Percentiles rank a stretch among this genome's conserved stretches.
Conservation (phyloP, 2,329 filamentous ascomycete genomes). For the Diaporthe sp. region DNA sequence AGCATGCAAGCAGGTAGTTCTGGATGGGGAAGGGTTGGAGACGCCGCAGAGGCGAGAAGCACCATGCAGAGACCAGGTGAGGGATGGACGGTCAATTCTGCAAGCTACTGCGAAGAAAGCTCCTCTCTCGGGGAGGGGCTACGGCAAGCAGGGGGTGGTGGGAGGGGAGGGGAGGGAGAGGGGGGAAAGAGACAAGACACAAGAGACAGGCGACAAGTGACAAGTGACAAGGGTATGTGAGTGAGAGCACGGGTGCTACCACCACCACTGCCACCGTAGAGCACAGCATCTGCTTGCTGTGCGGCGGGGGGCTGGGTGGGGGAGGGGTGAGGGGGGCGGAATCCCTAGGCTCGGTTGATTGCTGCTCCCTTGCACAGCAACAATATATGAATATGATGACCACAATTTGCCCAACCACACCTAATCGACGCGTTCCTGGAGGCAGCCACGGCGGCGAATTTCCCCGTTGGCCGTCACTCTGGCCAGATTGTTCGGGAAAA, state of each 20-base stretch:
- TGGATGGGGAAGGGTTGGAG: slow-evolving; percentile 18
- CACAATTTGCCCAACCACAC: slow-evolving; percentile 10
- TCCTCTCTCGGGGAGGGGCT: slow-evolving; percentile 25
- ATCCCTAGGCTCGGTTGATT: slow-evolving; percentile 11
- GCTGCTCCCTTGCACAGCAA: slow-evolving; percentile 24
- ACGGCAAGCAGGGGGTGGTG: slow-evolving; percentile 23
- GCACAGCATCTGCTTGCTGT: slow-evolving; percentile 9
- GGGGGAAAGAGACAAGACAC: background rate
- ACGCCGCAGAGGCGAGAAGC: slow-evolving; percentile 1
- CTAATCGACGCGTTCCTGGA: background rate
- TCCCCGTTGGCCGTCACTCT: background rate
- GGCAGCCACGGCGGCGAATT: slow-evolving; percentile 17
- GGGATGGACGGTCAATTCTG: slow-evolving; percentile 1
- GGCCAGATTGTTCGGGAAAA: background rate
- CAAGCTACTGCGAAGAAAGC: slow-evolving; percentile 18
- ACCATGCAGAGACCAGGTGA: background rate
- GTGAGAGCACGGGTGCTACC: slow-evolving; percentile 9
- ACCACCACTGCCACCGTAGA: background rate
- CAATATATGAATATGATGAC: slow-evolving; percentile 14
- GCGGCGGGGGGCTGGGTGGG: slow-evolving; percentile 14
- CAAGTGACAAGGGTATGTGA: slow-evolving; percentile 1
- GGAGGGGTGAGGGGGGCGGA: background rate
- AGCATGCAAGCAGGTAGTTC: slow-evolving; percentile 21
- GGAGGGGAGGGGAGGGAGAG: background rate
- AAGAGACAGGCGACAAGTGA: background rate